Percentiles rank a stretch among this genome's conserved stretches.
Evolutionary conservation across 179 eudicot genomes (phyloP).

Genomic region (Carnegiea gigantea): DNA sequence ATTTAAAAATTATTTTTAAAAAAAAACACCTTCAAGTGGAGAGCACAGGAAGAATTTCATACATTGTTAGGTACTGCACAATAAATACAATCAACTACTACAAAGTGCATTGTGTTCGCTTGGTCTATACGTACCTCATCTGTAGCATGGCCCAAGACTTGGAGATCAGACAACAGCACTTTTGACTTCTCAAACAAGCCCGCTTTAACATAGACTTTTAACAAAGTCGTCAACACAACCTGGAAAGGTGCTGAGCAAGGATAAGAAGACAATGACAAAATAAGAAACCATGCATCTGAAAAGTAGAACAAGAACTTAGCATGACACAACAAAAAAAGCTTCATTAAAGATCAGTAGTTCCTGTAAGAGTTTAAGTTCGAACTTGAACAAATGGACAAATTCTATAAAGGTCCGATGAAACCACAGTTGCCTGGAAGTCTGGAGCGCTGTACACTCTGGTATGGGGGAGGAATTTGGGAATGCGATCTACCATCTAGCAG

Average conservation of each 20-base stretch:
- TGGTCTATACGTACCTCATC: constrained; percentile 57
- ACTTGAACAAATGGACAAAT: background rate
- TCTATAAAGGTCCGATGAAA: no score
- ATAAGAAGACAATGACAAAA: background rate
- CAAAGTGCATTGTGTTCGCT: background rate
- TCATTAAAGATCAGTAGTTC: background rate
- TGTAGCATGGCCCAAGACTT: constrained; percentile 72
- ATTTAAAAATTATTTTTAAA: no score
- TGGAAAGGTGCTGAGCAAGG: constrained; percentile 38
- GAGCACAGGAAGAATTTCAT: background rate
- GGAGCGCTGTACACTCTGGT: no score
- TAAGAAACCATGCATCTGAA: background rate
- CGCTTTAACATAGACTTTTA: constrained; percentile 82
- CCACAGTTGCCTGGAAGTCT: no score
- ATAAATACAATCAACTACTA: background rate
- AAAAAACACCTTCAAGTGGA: background rate
- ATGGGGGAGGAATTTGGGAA: no score
- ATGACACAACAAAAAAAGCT: constrained; percentile 4
- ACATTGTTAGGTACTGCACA: background rate
- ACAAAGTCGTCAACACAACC: constrained; percentile 81
- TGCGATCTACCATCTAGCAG: no score
- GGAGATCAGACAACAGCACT: constrained; percentile 59
- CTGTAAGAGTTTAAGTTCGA: background rate
- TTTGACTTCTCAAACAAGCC: constrained; percentile 78
- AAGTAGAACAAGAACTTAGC: background rate